These are phyloP conservation scores for Cryphonectria carpinicola DNA, from an alignment of 2,329 filamentous ascomycete species.

Conservation along the genomic window DNA sequence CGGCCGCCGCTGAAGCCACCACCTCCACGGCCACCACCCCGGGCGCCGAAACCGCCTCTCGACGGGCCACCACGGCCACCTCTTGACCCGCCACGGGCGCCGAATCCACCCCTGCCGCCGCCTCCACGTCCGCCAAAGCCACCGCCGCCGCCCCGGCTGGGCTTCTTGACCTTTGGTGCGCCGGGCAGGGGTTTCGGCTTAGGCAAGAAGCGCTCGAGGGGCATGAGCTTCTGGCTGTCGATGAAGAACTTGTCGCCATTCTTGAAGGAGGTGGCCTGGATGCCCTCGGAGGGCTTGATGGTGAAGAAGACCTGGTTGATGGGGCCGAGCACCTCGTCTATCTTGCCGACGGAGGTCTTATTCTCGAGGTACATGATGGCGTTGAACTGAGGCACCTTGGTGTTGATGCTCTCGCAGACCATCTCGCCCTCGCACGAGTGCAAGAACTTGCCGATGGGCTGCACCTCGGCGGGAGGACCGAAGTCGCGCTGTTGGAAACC, in stretches of 20 bases:
- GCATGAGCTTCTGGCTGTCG: slow-evolving; percentile 89
- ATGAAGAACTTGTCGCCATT: slow-evolving; percentile 97
- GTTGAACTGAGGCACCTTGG: slow-evolving; percentile 98
- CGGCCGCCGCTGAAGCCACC: slow-evolving; percentile 31
- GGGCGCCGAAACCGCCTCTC: slow-evolving; percentile 32
- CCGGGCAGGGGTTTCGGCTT: slow-evolving; percentile 80
- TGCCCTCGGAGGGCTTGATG: slow-evolving; percentile 95
- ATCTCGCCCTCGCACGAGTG: slow-evolving; percentile 98
- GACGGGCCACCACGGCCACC: slow-evolving; percentile 37
- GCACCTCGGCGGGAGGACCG: slow-evolving; percentile 64
- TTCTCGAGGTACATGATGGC: slow-evolving; percentile 98
- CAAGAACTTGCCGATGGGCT: slow-evolving; percentile 91
- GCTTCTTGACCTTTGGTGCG: slow-evolving; percentile 55
- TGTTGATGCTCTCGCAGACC: slow-evolving; percentile 93
- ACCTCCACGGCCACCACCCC: slow-evolving; percentile 37
- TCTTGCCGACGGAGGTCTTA: slow-evolving; percentile 94
- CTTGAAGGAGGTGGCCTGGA: slow-evolving; percentile 94
- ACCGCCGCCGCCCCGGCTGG: slow-evolving; percentile 69
- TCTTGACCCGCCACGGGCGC: slow-evolving; percentile 38
- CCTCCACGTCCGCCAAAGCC: slow-evolving; percentile 51
- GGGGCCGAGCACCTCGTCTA: slow-evolving; percentile 96
- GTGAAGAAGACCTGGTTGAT: slow-evolving; percentile 99
- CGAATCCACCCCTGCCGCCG: slow-evolving; percentile 39
- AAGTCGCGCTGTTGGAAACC: slow-evolving; percentile 63
- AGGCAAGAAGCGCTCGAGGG: slow-evolving; percentile 93